Evolutionary conservation across 306 rosid species (phyloP).

Genomic region (Lathyrus tuberosus): DNA sequence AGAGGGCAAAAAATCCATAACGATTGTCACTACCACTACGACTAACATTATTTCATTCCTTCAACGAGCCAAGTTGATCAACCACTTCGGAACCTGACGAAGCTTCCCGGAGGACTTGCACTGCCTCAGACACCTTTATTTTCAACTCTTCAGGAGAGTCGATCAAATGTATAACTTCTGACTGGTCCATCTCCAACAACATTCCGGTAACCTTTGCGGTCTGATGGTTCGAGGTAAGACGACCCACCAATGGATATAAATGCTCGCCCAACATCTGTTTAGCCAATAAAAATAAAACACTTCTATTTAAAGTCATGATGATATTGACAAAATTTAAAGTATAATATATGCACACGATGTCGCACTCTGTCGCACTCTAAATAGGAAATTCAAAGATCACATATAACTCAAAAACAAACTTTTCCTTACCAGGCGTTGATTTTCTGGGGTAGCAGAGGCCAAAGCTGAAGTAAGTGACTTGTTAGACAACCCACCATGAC

Average conservation of each 20-base stretch:
- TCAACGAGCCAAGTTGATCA: conserved; percentile 57
- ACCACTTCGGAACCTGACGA: conserved; percentile 52
- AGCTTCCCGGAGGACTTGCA: conserved; percentile 72
- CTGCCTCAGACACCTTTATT: conserved; percentile 79
- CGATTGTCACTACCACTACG: not conserved
- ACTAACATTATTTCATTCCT: conserved; percentile 41
- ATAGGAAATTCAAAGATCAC: not conserved
- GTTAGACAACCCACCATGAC: conserved; percentile 52
- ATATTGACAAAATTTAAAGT: not conserved
- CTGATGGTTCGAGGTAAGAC: conserved; percentile 49
- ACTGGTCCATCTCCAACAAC: conserved; percentile 90
- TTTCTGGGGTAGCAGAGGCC: conserved; percentile 73
- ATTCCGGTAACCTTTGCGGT: conserved; percentile 81
- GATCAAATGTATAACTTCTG: conserved; percentile 88
- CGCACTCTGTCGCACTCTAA: no score
- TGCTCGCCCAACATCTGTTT: conserved; percentile 86
- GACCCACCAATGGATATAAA: conserved; percentile 75
- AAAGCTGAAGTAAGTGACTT: conserved; percentile 62
- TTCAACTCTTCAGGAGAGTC: conserved; percentile 84
- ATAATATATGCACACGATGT: not conserved
- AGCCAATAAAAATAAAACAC: not conserved
- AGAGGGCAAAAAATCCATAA: not conserved
- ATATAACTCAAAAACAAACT: not conserved
- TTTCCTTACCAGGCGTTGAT: conserved; percentile 64
- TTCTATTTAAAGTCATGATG: not conserved